A percentile compares a stretch with the other conserved stretches of the same genome.
These are phyloP conservation scores for Suillus brevipes DNA, from an alignment of 768 basidiomycete species.

Conservation along the genomic window DNA sequence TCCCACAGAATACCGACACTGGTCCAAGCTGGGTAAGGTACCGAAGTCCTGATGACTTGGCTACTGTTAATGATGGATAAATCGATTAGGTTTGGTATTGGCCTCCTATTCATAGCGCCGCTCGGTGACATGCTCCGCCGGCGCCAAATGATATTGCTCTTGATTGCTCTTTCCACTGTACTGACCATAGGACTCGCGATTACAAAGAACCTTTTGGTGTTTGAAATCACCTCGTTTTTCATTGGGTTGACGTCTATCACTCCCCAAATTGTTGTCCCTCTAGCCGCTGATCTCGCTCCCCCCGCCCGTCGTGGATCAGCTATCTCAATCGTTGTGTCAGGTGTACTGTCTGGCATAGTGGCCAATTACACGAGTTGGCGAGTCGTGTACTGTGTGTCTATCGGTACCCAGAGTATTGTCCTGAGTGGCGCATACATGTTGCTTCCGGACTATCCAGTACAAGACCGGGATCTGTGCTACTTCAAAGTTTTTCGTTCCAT, in stretches of 20 bases:
- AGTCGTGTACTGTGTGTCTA: constrained; percentile 41
- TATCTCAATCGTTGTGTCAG: constrained; percentile 35
- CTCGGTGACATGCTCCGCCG: constrained; percentile 48
- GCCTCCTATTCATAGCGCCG: constrained; percentile 47
- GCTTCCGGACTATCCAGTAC: too few relatives aligned
- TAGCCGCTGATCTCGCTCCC: constrained; percentile 46
- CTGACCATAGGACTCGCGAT: constrained; percentile 43
- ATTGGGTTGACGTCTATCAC: constrained; percentile 41
- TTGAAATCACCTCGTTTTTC: constrained; percentile 36
- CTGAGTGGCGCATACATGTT: too few relatives aligned
- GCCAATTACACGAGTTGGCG: constrained; percentile 43
- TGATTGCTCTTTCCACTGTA: constrained; percentile 32
- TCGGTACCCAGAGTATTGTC: constrained; percentile 33
- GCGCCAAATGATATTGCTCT: constrained; percentile 39
- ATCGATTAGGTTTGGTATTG: constrained; percentile 17
- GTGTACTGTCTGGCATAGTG: constrained; percentile 40
- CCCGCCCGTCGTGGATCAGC: constrained; percentile 21
- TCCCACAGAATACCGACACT: constrained; percentile 57
- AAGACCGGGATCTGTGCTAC: too few relatives aligned
- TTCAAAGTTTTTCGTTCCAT: too few relatives aligned
- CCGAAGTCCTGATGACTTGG: background rate
- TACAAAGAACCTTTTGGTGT: constrained; percentile 29
- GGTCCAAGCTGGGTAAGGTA: constrained; percentile 60
- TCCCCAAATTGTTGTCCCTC: constrained; percentile 41
- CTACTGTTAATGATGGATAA: background rate